A percentile compares a stretch with the other conserved stretches of the same genome.
These are phyloP conservation scores for Mucor irregularis DNA, from an alignment of 371 early-diverging fungal species.

Conservation along the genomic window DNA sequence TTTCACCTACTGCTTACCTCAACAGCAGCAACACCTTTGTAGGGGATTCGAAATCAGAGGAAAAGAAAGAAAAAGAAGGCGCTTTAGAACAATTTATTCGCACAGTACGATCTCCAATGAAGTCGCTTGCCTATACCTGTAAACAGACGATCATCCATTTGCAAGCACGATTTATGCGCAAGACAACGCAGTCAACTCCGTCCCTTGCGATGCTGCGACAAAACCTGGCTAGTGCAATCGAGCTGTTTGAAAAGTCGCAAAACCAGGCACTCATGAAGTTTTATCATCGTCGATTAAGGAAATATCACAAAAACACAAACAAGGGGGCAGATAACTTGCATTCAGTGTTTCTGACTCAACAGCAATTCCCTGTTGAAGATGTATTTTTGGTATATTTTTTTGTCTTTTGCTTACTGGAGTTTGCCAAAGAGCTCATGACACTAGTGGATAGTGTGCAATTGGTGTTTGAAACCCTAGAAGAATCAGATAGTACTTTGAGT, in stretches of 20 bases:
- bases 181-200: constrained; percentile 21
- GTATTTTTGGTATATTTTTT: constrained; percentile 76
- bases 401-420: constrained; percentile 72
- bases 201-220: constrained; percentile 33
- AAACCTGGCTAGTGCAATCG: constrained; percentile 34
- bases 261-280: constrained; percentile 22
- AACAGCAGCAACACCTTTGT: not conserved
- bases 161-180: constrained; percentile 40
- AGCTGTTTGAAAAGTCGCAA: constrained; percentile 37
- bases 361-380: constrained; percentile 53
- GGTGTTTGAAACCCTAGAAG: constrained; percentile 18
- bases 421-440: constrained; percentile 65
- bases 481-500: not conserved
- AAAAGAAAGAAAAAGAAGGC: constrained; percentile 10
- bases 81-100: constrained; percentile 52
- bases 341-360: constrained; percentile 28
- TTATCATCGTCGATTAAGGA: constrained; percentile 15
- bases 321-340: constrained; percentile 23
- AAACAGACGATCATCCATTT: constrained; percentile 57
- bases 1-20: not conserved
- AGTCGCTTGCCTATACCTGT: constrained; percentile 60
- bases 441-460: constrained; percentile 45
- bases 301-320: not conserved
- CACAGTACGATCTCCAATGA: constrained; percentile 55
- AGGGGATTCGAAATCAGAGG: not conserved